A percentile compares a stretch with the other conserved stretches of the same genome.
phyloP scores from a whole-genome alignment of 106 monocot species.

The Dendrobium huoshanense region DNA sequence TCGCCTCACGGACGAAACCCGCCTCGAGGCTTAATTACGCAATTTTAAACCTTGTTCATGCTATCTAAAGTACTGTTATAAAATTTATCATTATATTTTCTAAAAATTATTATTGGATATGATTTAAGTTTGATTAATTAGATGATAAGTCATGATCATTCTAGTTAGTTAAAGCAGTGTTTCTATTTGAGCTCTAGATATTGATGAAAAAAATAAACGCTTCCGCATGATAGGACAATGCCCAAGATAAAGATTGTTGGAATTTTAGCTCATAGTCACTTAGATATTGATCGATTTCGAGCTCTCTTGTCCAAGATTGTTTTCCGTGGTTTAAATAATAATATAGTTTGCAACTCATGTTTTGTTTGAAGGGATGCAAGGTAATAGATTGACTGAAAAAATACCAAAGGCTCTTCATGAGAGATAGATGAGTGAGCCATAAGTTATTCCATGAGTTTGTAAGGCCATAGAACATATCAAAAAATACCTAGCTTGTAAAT shows the following conservation, averaged over 20 bases:
- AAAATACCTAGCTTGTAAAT: background rate
- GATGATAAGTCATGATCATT: too few species aligned
- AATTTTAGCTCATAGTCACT: background rate
- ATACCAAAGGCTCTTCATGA: background rate
- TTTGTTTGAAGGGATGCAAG: background rate
- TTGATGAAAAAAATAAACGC: too few species aligned
- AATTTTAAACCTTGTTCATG: too few species aligned
- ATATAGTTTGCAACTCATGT: background rate
- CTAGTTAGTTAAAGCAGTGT: too few species aligned
- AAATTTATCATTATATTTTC: too few species aligned
- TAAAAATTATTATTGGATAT: too few species aligned
- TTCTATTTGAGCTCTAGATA: too few species aligned
- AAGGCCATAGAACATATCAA: background rate
- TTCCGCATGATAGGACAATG: background rate
- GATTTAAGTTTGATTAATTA: too few species aligned
- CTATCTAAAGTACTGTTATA: too few species aligned
- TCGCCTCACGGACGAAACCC: too few species aligned
- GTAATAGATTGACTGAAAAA: background rate
- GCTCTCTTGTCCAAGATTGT: background rate
- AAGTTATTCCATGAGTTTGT: too few species aligned
- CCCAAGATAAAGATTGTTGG: background rate
- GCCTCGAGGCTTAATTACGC: too few species aligned
- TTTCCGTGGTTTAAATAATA: background rate
- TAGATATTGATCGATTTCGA: background rate
- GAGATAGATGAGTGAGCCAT: background rate